phyloP scores from a whole-genome alignment of 257 asterid species.

The Cinchona pubescens region DNA sequence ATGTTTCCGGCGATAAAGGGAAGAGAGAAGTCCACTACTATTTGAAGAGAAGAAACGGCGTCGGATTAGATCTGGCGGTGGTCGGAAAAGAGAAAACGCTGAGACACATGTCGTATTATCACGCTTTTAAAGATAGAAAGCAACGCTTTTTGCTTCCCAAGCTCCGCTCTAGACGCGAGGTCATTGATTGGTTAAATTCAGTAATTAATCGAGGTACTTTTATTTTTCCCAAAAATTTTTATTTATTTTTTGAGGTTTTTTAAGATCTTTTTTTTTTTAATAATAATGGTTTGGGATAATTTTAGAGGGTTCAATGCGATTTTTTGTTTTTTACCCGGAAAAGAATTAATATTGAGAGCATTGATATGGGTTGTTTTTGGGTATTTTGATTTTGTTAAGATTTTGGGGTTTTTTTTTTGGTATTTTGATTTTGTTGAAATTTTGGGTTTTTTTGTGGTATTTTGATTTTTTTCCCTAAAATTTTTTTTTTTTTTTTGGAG shows the following conservation, averaged over 20 bases:
- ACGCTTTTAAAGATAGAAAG: conserved; percentile 34
- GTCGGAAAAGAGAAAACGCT: conserved; percentile 65
- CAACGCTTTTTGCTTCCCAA: conserved; percentile 36
- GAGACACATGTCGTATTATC: conserved; percentile 49
- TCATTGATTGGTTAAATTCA: conserved; percentile 64
- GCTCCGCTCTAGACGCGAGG: conserved; percentile 66
- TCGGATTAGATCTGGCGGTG: conserved; percentile 64
- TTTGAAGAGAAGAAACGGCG: conserved; percentile 53
- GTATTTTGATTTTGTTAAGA: not conserved
- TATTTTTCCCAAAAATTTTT: too few relatives aligned
- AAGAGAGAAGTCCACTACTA: conserved; percentile 63
- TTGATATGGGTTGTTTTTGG: not conserved
- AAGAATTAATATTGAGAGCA: too few relatives aligned
- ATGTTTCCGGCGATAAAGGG: conserved; percentile 49
- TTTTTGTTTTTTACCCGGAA: not conserved
- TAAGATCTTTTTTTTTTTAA: too few relatives aligned
- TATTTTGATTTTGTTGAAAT: too few relatives aligned
- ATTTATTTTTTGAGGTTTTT: too few relatives aligned
- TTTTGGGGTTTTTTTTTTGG: not conserved
- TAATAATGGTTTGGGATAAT: too few relatives aligned
- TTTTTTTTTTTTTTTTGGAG: too few relatives aligned
- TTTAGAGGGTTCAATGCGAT: too few relatives aligned
- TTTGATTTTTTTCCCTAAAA: too few relatives aligned
- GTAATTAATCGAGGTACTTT: conserved; percentile 51
- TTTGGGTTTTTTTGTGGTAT: too few relatives aligned